phyloP scores from a whole-genome alignment of 768 basidiomycete genomes.

The Piloderma croceum region DNA sequence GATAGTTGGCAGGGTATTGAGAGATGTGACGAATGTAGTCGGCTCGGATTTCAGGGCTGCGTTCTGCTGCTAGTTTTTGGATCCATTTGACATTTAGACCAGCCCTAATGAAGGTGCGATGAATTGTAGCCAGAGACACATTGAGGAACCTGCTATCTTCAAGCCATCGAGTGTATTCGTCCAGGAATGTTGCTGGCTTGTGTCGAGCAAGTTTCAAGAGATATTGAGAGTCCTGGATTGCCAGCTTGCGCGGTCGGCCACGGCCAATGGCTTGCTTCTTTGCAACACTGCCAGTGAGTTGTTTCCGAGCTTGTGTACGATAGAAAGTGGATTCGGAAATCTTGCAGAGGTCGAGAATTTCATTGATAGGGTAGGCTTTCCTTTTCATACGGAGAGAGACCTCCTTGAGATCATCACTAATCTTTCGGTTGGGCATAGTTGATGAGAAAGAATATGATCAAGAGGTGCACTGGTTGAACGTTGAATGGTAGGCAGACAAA shows the following conservation, averaged over 20 bases:
- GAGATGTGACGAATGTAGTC: slow-evolving; percentile 8
- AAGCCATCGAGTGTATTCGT: slow-evolving; percentile 7
- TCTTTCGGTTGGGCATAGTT: slow-evolving; percentile 10
- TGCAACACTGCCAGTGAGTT: slow-evolving; percentile 5
- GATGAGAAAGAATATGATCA: neutral
- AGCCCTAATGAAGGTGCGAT: slow-evolving; percentile 9
- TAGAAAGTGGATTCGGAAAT: slow-evolving; percentile 5
- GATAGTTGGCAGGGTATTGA: too few relatives aligned
- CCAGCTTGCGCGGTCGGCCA: slow-evolving; percentile 5
- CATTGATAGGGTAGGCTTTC: slow-evolving; percentile 1
- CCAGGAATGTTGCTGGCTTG: slow-evolving; percentile 10
- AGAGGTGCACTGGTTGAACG: too few relatives aligned
- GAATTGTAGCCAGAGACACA: slow-evolving; percentile 11
- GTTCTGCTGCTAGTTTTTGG: slow-evolving; percentile 12
- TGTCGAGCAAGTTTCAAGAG: slow-evolving; percentile 5
- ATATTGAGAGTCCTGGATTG: slow-evolving; percentile 5
- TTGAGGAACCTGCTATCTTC: slow-evolving; percentile 8
- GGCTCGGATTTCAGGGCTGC: slow-evolving; percentile 4
- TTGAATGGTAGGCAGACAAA: too few relatives aligned
- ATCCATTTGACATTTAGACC: slow-evolving; percentile 9
- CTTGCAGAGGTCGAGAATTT: slow-evolving; percentile 7
- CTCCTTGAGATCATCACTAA: slow-evolving; percentile 15
- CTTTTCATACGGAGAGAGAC: slow-evolving; percentile 3
- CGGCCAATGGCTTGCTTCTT: slow-evolving; percentile 4
- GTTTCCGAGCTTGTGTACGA: slow-evolving; percentile 2